Evolutionary conservation across 495 filamentous ascomycete genomes (phyloP), one percentile per base, ranked within the genome.

Genomic region (Tuber microsphaerosporum): DNA sequence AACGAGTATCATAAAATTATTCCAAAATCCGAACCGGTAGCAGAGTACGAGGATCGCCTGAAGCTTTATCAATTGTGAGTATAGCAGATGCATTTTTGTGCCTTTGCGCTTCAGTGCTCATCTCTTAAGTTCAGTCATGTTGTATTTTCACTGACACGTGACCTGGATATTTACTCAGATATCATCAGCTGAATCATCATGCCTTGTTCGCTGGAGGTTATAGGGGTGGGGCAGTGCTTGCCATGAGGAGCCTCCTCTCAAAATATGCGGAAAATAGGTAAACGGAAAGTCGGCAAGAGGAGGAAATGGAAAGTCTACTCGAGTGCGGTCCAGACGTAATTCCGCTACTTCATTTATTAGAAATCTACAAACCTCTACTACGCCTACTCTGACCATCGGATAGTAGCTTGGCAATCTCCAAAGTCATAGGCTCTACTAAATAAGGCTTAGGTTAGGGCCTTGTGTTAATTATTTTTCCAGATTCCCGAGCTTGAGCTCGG

Each of bases 121-220:
- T 22, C 34, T 51, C 44, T 6, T 31, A 70, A 34, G 42, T 37
- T 73, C 19, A 61, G 46, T 37, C 42, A 45, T 26, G 42, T 61
- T 44, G 41, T 14, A 44, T 43, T 42, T 70, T 79, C 43, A 75
- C 74, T 72, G 73, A 20, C 71, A 51, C 20, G 56, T 74, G 75
- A 31, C 56, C 26, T 61, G 26, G 56, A 17, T 19, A 10, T 65
- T 31, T 73, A 22, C 19, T 65, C 78, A 94, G 91, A 68, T 95
- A 97, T 82, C 94, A 97, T 83, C 91, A 97, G 85, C 83, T 97
- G 69, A 97, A 97, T 74, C 93, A 97, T 75, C 89, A 92, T 86
- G 91, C 92, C 8, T 86, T 97, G 70, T 97, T 97, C 84, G 92
- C 92, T 0, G 89, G 89, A 3, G 90, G 90, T 6, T 97, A 97